Evolutionary conservation across 306 rosid genomes (phyloP).

Genomic region (Dalbergia cochinchinensis): DNA sequence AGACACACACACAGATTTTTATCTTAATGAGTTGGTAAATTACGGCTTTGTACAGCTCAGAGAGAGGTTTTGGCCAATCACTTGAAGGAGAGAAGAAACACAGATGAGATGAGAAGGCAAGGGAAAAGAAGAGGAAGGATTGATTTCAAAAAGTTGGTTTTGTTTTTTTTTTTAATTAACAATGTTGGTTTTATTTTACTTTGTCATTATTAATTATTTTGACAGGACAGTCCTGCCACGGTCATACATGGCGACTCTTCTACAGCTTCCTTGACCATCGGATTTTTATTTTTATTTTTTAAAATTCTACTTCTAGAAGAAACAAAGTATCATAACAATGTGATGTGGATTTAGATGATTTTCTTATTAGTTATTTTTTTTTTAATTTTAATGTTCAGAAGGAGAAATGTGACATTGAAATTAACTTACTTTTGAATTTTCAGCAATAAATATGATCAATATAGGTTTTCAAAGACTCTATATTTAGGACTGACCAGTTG

Average conservation of each 20-base stretch:
- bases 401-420: background rate
- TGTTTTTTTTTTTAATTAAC: no score
- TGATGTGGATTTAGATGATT: background rate
- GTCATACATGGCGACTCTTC: constrained; percentile 60
- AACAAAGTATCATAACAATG: background rate
- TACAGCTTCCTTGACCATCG: constrained; percentile 22
- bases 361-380: background rate
- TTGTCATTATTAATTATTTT: background rate
- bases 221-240: constrained; percentile 27
- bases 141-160: constrained; percentile 5
- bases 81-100: background rate
- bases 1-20: background rate
- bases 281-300: background rate
- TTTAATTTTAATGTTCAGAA: background rate
- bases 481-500: no score
- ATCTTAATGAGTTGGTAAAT: constrained; percentile 53
- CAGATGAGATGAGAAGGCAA: background rate
- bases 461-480: background rate
- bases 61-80: constrained; percentile 45
- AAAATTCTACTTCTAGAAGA: background rate
- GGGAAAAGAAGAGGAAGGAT: background rate
- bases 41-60: constrained; percentile 63
- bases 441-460: background rate
- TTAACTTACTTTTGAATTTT: background rate
- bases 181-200: background rate